Evolutionary conservation across 1,284 basidiomycete genomes (phyloP).

Genomic region (Taiwanofungus camphoratus): DNA sequence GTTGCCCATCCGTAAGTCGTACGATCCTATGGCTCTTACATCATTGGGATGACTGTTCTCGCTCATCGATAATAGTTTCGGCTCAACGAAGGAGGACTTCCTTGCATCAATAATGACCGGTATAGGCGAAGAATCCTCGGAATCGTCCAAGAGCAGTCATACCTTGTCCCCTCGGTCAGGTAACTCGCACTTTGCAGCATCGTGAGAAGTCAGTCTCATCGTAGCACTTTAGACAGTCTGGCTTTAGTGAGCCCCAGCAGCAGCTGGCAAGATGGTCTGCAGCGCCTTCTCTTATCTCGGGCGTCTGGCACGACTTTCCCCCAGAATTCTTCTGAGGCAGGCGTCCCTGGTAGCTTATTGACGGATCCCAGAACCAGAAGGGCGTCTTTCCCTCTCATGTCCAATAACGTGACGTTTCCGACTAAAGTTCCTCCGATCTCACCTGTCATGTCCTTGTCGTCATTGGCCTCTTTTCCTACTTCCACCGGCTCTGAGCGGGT

Average conservation of each 20-base stretch:
- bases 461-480: constrained; percentile 1
- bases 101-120: constrained; percentile 22
- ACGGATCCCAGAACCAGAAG: constrained; percentile 8
- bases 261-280: constrained; percentile 23
- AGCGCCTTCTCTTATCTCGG: constrained; percentile 10
- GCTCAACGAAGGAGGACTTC: constrained; percentile 26
- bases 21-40: neutral
- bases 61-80: constrained; percentile 15
- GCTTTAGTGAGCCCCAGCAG: constrained; percentile 21
- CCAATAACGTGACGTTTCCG: constrained; percentile 5
- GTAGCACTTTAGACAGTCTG: constrained; percentile 12
- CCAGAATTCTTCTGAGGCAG: neutral
- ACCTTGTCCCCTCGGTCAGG: constrained; percentile 9
- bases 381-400: constrained; percentile 11
- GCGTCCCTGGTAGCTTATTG: neutral
- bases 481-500: neutral
- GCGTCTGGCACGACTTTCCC: constrained; percentile 4
- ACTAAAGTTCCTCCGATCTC: constrained; percentile 4
- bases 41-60: neutral
- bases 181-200: neutral
- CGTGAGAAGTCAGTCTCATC: constrained; percentile 2
- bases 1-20: constrained; percentile 20
- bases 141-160: constrained; percentile 8
- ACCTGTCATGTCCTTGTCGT: constrained; percentile 2
- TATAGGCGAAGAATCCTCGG: constrained; percentile 16